Base-by-base conservation (phyloP, 306 rosid species). In the Castanea mollissima region DNA sequence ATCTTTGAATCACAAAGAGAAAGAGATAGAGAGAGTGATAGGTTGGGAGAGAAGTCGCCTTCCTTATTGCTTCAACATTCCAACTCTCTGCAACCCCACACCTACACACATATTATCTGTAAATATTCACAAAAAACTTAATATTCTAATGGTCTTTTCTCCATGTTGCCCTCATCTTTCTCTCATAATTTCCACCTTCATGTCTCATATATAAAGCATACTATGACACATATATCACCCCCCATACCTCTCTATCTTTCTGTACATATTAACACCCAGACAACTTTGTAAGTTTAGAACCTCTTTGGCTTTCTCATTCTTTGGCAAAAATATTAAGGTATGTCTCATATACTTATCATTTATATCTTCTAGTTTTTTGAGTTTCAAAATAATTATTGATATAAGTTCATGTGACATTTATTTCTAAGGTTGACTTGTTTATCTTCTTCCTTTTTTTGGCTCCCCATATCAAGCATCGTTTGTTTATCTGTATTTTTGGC, bases 1-100 rank as follows among this genome's bases (percentile, higher is more conserved):
- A 41, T 41, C 46, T 41, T 41, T 23, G 71, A 78, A 19, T 46
- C 34, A 38, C 3, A 16, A 14, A 71, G 75, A 71, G 76, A 78
- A 77, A 74, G 52, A 83, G 69, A 73, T 55, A 84, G 49, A 57
- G 58, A 55, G 68, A 60, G 65, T 57, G 25, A 19, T 19, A 62
- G 38, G 83, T 93, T 93, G 91, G 98, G 98, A 84, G 98, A 78
- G 85, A 85, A 86, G 97, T 93, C 98, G 80, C 84, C 89, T 84
- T 93, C 95, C 82, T 89, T 78, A 76, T 93, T 88, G 94, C 98
- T 91, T 91, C 91, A 81, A 88, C 89, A 80, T 91, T 88, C 97
- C 92, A 87, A 86, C 90, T 87, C 81, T 77, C 35, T 79, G 82
- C 82, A 78, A 79, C 86, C 81, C 91, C 85, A 84, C 91, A 78